These are phyloP conservation scores for Neurospora pannonica DNA, from an alignment of 495 filamentous ascomycete species.

Conservation along the genomic window DNA sequence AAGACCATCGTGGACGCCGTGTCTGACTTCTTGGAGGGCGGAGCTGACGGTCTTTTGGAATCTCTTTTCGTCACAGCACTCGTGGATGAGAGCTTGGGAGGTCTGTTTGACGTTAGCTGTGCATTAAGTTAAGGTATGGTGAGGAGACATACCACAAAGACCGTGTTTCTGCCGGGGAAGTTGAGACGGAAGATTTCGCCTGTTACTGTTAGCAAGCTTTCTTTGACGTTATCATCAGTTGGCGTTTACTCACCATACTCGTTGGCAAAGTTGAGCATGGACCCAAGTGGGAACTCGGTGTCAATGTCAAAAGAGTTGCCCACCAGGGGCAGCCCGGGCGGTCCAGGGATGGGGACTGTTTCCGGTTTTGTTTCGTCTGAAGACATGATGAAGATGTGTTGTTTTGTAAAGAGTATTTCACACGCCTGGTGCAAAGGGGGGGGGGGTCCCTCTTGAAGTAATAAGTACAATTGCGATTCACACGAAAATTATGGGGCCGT, in stretches of 20 bases:
- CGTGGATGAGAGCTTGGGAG: constrained; percentile 47
- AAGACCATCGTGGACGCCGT: constrained; percentile 54
- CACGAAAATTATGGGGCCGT: not conserved
- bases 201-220: not conserved
- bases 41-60: constrained; percentile 48
- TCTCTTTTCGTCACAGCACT: constrained; percentile 57
- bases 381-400: not conserved
- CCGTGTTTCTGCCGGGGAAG: constrained; percentile 1
- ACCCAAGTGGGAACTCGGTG: constrained; percentile 40
- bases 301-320: constrained; percentile 51
- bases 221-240: not conserved
- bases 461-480: not conserved
- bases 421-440: not conserved
- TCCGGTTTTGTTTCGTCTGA: not conserved
- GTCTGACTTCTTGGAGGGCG: constrained; percentile 40
- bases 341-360: constrained; percentile 38
- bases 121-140: not conserved
- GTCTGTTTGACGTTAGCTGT: not conserved
- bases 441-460: not conserved
- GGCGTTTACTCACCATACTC: constrained; percentile 38
- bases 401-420: not conserved
- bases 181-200: constrained; percentile 14
- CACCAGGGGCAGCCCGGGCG: constrained; percentile 46
- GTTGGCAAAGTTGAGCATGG: constrained; percentile 44
- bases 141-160: constrained; percentile 9